phyloP scores from a whole-genome alignment of 2,329 filamentous ascomycete genomes.

The Xylariaceae sp. region DNA sequence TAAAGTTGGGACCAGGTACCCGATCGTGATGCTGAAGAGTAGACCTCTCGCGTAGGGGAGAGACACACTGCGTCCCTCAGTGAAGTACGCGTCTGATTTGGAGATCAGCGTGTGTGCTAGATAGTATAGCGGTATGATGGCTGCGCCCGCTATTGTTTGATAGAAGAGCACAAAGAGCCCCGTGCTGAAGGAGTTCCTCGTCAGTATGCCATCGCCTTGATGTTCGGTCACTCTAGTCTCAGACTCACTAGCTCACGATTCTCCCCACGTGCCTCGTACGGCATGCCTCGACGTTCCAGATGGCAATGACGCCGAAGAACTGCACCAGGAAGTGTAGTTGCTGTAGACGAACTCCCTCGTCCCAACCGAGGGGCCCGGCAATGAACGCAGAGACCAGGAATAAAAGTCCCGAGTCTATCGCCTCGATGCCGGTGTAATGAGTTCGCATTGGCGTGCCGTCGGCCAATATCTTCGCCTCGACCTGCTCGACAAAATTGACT shows the following conservation, averaged over 20 bases:
- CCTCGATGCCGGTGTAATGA: slow-evolving; percentile 24
- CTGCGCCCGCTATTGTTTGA: slow-evolving; percentile 25
- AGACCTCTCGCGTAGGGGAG: slow-evolving; percentile 22
- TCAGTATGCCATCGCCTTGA: neutral
- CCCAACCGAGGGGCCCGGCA: slow-evolving; percentile 26
- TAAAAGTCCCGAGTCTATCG: slow-evolving; percentile 14
- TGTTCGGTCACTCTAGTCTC: neutral
- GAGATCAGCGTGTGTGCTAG: slow-evolving; percentile 18
- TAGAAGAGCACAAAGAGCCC: slow-evolving; percentile 26
- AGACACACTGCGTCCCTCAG: slow-evolving; percentile 19
- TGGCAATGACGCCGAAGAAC: slow-evolving; percentile 26
- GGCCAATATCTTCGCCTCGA: slow-evolving; percentile 18
- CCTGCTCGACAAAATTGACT: slow-evolving; percentile 17
- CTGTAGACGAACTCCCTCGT: slow-evolving; percentile 24
- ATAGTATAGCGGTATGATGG: slow-evolving; percentile 29
- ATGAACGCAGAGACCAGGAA: slow-evolving; percentile 27
- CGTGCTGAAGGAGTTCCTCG: slow-evolving; percentile 11
- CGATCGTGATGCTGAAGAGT: slow-evolving; percentile 22
- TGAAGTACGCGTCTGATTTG: slow-evolving; percentile 20
- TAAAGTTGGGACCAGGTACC: slow-evolving; percentile 27
- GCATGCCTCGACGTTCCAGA: slow-evolving; percentile 27
- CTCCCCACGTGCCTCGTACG: slow-evolving; percentile 22
- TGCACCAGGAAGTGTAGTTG: slow-evolving; percentile 29
- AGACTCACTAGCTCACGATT: slow-evolving; percentile 27
- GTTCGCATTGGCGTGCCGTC: slow-evolving; percentile 24